Evolutionary conservation across 805 yeast species (phyloP).

Genomic region (Nematodospora valgi): DNA sequence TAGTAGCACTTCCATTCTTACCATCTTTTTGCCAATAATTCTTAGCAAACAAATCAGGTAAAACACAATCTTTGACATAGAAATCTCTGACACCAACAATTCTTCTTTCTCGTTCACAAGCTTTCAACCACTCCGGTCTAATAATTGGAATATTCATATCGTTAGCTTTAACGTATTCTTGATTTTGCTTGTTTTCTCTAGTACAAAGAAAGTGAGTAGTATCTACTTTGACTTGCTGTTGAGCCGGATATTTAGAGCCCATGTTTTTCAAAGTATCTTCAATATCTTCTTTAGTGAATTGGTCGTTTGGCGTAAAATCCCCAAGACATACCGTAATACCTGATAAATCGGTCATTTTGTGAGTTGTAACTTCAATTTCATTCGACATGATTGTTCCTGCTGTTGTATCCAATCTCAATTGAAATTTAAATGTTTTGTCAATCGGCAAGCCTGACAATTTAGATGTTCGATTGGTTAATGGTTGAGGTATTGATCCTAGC

Average conservation of each 20-base stretch:
- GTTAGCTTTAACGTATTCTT: constrained; percentile 74
- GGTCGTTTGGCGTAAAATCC: constrained; percentile 58
- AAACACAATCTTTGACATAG: constrained; percentile 56
- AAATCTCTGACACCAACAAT: constrained; percentile 91
- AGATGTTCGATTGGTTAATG: constrained; percentile 71
- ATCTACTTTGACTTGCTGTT: constrained; percentile 71
- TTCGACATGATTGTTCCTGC: constrained; percentile 84
- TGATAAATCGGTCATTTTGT: constrained; percentile 90
- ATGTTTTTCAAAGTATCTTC: constrained; percentile 60
- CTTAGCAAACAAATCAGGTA: constrained; percentile 41
- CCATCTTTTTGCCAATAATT: constrained; percentile 32
- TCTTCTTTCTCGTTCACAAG: constrained; percentile 84
- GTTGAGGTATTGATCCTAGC: constrained; percentile 81
- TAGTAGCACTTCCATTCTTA: background rate
- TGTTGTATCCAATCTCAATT: constrained; percentile 77
- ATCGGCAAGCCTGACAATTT: constrained; percentile 90
- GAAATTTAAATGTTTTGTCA: constrained; percentile 77
- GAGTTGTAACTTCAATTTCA: constrained; percentile 69
- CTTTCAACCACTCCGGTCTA: constrained; percentile 95
- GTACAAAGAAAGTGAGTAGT: constrained; percentile 92
- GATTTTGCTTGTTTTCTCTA: constrained; percentile 53
- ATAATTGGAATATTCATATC: constrained; percentile 89
- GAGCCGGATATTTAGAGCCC: constrained; percentile 72
- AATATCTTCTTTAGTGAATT: constrained; percentile 49
- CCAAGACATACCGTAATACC: constrained; percentile 94